phyloP scores from a whole-genome alignment of 108 stramenopile genomes.

The Cylindrotheca fusiformis region DNA sequence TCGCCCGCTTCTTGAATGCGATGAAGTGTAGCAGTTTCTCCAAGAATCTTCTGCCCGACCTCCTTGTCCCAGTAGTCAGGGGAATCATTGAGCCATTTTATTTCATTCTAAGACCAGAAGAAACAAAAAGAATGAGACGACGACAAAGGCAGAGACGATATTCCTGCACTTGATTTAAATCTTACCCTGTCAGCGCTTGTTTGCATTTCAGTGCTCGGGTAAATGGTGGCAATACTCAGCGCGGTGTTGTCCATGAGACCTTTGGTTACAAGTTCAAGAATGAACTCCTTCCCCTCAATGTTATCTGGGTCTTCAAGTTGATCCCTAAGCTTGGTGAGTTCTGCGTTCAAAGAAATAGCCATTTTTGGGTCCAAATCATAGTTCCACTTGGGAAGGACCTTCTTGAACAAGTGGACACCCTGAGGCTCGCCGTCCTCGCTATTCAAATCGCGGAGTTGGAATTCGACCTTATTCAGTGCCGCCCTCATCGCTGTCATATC shows the following conservation, averaged over 20 bases:
- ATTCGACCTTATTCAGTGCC: slow-evolving; percentile 86
- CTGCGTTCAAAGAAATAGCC: slow-evolving; percentile 63
- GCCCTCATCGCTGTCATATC: slow-evolving; percentile 64
- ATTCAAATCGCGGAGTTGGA: slow-evolving; percentile 55
- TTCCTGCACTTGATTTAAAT: background rate
- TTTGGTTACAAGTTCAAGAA: slow-evolving; percentile 60
- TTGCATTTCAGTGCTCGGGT: slow-evolving; percentile 64
- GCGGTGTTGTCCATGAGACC: slow-evolving; percentile 64
- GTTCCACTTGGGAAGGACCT: slow-evolving; percentile 80
- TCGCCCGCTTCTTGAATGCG: slow-evolving; percentile 71
- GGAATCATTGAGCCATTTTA: slow-evolving; percentile 32
- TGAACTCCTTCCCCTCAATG: slow-evolving; percentile 50
- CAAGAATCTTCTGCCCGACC: slow-evolving; percentile 51
- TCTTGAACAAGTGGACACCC: slow-evolving; percentile 81
- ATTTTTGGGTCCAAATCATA: slow-evolving; percentile 72
- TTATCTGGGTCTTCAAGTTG: slow-evolving; percentile 40
- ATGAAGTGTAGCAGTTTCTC: slow-evolving; percentile 58
- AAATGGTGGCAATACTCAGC: slow-evolving; percentile 14
- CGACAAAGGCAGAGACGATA: background rate
- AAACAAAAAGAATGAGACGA: slow-evolving; percentile 1
- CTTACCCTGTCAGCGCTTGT: slow-evolving; percentile 31
- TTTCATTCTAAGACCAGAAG: slow-evolving; percentile 20
- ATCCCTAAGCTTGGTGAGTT: slow-evolving; percentile 68
- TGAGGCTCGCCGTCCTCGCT: slow-evolving; percentile 73
- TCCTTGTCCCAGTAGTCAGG: slow-evolving; percentile 38